A percentile compares a stretch with the other conserved stretches of the same genome.
phyloP scores from a whole-genome alignment of 108 stramenopile species.

The Fragilariopsis cylindrus region DNA sequence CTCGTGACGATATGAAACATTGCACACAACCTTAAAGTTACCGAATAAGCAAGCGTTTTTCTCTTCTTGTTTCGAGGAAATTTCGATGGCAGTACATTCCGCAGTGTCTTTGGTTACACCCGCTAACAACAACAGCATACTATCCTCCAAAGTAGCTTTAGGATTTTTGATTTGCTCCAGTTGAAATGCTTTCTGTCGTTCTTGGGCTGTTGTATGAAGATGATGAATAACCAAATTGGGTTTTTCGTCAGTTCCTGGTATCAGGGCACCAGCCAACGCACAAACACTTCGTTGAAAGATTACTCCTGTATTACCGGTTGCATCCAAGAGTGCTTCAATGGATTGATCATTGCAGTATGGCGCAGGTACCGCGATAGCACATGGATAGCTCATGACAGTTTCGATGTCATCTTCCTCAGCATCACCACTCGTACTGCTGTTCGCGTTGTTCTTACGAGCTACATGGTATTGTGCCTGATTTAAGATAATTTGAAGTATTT shows the following conservation, averaged over 20 bases:
- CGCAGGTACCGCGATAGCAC: conserved; percentile 73
- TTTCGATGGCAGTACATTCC: conserved; percentile 54
- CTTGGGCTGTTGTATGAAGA: conserved; percentile 24
- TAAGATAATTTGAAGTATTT: conserved; percentile 57
- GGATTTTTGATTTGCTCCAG: conserved; percentile 33
- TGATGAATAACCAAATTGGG: conserved; percentile 30
- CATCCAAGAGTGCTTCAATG: conserved; percentile 70
- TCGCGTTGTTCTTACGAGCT: conserved; percentile 31
- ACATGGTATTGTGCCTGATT: conserved; percentile 60
- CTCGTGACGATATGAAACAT: conserved; percentile 48
- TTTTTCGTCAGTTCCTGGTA: conserved; percentile 36
- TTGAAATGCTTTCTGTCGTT: conserved; percentile 35
- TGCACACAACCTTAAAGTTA: conserved; percentile 52
- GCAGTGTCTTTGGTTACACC: conserved; percentile 48
- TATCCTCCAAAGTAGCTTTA: conserved; percentile 39
- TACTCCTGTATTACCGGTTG: conserved; percentile 50
- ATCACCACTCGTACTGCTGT: conserved; percentile 11
- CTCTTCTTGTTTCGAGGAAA: conserved; percentile 35
- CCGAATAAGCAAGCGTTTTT: conserved; percentile 39
- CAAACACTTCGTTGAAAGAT: conserved; percentile 70
- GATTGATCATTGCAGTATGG: conserved; percentile 60
- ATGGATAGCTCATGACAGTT: conserved; percentile 53
- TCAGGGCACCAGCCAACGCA: conserved; percentile 61
- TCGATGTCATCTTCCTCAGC: conserved; percentile 49
- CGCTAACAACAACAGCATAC: conserved; percentile 39